A percentile compares a stretch with the other conserved stretches of the same genome.
Evolutionary conservation across 2,329 filamentous ascomycete genomes (phyloP).

Genomic region (Sporothrix mexicana): DNA sequence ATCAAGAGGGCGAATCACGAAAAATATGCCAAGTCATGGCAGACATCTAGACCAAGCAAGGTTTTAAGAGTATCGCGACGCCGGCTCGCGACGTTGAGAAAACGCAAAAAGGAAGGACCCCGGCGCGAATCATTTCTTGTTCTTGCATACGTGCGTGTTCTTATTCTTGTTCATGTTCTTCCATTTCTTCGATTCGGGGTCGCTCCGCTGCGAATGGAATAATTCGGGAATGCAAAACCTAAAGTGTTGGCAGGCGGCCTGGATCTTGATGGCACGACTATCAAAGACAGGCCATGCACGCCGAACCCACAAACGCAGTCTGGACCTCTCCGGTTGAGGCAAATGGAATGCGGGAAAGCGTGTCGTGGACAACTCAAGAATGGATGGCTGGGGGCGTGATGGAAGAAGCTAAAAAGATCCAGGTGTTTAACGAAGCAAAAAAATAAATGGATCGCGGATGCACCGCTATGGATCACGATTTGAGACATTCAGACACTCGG

Average conservation of each 20-base stretch:
- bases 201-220: background rate
- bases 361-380: background rate
- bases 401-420: background rate
- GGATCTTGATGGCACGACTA: no score
- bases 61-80: background rate
- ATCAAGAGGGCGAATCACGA: background rate
- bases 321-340: no score
- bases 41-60: background rate
- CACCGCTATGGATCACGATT: background rate
- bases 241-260: background rate
- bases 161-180: no score
- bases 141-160: no score
- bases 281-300: no score
- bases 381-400: slow-evolving; percentile 5
- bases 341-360: slow-evolving; percentile 9
- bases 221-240: slow-evolving; percentile 20
- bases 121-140: background rate
- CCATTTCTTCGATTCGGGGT: background rate
- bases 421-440: background rate
- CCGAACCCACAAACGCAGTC: background rate
- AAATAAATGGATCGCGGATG: background rate
- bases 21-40: background rate
- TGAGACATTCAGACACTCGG: background rate
- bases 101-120: background rate
- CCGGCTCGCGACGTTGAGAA: background rate